Conservation (phyloP, 257 asterid genomes). For the Primulina eburnea region DNA sequence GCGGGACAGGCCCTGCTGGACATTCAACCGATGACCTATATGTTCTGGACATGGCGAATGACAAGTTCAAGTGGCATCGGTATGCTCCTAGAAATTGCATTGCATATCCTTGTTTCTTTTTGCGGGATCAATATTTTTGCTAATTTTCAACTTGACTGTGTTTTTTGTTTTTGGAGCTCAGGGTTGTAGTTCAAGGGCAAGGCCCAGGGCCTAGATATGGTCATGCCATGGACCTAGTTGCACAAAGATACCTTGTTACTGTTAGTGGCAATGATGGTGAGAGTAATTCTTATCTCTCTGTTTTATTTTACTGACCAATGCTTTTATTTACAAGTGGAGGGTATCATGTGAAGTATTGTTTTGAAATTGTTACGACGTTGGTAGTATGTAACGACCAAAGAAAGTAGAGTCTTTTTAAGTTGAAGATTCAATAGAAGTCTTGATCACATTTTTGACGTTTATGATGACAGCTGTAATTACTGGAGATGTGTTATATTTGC, state of each 20-base stretch:
- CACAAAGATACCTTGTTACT: slow-evolving; percentile 87
- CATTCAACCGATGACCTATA: slow-evolving; percentile 92
- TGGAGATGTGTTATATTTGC: not conserved
- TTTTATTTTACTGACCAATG: not conserved
- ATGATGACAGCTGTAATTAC: not conserved
- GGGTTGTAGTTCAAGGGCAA: slow-evolving; percentile 97
- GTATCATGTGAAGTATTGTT: not conserved
- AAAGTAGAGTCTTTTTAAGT: not conserved
- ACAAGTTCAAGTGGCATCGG: slow-evolving; percentile 98
- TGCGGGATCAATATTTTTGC: slow-evolving; percentile 8
- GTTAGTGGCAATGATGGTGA: slow-evolving; percentile 96
- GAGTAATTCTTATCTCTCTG: slow-evolving; percentile 23
- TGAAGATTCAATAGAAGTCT: not conserved
- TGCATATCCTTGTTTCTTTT: slow-evolving; percentile 9
- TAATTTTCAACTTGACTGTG: slow-evolving; percentile 29
- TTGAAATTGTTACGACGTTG: not conserved
- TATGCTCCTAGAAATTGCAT: slow-evolving; percentile 34
- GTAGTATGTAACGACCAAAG: not conserved
- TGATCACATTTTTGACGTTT: not conserved
- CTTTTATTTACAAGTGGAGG: not conserved
- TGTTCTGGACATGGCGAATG: slow-evolving; percentile 91
- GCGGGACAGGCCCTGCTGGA: slow-evolving; percentile 99
- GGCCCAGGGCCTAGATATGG: slow-evolving; percentile 99
- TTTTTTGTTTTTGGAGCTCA: slow-evolving; percentile 28
- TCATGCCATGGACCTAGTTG: slow-evolving; percentile 98